Percentiles rank a stretch among this genome's conserved stretches.
phyloP scores from a whole-genome alignment of 2,329 filamentous ascomycete species.

The Sporothrix variecibatus region DNA sequence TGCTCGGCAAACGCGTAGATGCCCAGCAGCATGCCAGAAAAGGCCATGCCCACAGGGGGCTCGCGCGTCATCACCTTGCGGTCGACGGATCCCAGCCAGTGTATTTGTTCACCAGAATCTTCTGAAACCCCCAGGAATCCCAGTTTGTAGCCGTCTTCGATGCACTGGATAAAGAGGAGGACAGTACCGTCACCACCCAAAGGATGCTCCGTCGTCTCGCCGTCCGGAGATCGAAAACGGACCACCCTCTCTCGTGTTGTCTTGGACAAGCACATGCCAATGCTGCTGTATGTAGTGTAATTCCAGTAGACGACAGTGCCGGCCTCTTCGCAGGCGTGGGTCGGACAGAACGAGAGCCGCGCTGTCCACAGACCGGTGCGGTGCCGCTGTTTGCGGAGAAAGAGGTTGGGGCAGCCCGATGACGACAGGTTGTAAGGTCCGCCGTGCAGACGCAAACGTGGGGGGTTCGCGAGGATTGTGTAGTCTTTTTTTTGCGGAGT shows the following conservation, averaged over 20 bases:
- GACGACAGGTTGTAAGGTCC: background rate
- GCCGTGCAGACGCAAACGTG: background rate
- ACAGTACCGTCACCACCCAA: background rate
- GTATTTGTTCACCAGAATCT: background rate
- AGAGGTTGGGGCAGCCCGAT: background rate
- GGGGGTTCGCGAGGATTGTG: background rate
- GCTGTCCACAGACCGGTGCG: background rate
- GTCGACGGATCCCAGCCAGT: background rate
- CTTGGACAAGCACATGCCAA: background rate
- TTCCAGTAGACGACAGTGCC: constrained; percentile 4
- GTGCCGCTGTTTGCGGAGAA: background rate
- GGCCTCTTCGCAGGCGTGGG: background rate
- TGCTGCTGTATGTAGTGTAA: background rate
- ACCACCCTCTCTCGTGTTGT: background rate
- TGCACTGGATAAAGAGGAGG: background rate
- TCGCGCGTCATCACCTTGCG: background rate
- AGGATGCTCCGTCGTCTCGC: background rate
- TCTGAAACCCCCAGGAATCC: background rate
- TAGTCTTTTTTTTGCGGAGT: background rate
- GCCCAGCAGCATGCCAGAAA: constrained; percentile 3
- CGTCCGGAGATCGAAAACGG: background rate
- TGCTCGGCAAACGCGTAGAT: constrained; percentile 1
- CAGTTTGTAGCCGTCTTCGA: background rate
- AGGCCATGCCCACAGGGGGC: background rate
- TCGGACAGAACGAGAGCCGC: background rate